Evolutionary conservation across 495 filamentous ascomycete genomes (phyloP).

Genomic region (Aspergillus nanangensis): DNA sequence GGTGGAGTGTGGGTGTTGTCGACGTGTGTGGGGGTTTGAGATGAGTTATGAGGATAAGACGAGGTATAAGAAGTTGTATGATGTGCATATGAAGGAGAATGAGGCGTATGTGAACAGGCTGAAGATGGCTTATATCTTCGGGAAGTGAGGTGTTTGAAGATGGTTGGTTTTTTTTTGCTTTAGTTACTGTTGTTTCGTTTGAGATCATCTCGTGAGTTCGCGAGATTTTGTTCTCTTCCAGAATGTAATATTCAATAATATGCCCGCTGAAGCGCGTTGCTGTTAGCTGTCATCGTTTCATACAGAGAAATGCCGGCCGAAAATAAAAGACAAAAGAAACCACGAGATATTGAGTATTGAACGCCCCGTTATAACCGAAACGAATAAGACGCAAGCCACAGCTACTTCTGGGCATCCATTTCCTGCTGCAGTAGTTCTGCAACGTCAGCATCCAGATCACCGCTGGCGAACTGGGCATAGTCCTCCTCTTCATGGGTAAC

Average conservation of each 20-base stretch:
- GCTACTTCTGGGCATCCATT: conserved; percentile 13
- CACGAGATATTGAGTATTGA: too few species aligned
- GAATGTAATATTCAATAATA: too few species aligned
- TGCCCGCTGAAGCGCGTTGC: too few species aligned
- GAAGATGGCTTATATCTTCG: conserved; percentile 3
- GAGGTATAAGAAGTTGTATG: conserved; percentile 4
- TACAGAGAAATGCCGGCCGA: too few species aligned
- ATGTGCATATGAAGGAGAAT: conserved; percentile 4
- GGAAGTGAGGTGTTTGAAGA: neutral
- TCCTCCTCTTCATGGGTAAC: conserved; percentile 63
- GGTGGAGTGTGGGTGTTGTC: conserved; percentile 6
- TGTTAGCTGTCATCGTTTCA: too few species aligned
- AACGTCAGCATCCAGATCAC: conserved; percentile 76
- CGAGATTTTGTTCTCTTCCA: too few species aligned
- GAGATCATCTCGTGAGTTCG: too few species aligned
- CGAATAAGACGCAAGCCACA: neutral
- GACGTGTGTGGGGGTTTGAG: conserved; percentile 1
- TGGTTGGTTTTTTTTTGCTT: neutral
- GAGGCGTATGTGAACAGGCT: neutral
- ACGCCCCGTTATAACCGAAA: too few species aligned
- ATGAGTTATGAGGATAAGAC: conserved; percentile 1
- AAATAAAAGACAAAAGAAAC: too few species aligned
- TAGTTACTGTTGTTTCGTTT: neutral
- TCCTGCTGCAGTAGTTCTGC: conserved; percentile 69
- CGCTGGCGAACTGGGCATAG: conserved; percentile 63